phyloP scores from a whole-genome alignment of 169 alveolate species.

The Plasmodium ovale region DNA sequence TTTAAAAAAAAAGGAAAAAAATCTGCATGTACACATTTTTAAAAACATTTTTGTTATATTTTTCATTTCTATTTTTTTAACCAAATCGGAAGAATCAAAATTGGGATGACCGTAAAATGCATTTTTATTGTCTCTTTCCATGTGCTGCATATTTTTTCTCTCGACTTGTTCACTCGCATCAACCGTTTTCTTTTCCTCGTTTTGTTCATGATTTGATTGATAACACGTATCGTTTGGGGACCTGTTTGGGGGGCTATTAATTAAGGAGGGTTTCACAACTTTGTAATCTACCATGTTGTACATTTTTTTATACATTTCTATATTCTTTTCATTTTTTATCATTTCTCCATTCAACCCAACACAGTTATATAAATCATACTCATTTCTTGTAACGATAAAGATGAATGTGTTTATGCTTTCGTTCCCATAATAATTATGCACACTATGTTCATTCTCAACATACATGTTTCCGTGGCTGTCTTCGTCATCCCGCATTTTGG shows the following conservation, averaged over 20 bases:
- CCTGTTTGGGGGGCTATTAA: background rate
- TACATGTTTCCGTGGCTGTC: constrained; percentile 2
- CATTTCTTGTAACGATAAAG: constrained; percentile 61
- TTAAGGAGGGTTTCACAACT: background rate
- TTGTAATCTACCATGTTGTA: constrained; percentile 48
- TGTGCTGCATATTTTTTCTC: background rate
- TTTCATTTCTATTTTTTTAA: constrained; percentile 58
- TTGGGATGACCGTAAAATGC: background rate
- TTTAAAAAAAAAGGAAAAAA: constrained; percentile 66
- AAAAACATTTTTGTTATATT: constrained; percentile 46
- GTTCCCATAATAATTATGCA: constrained; percentile 60
- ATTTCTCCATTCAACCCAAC: constrained; percentile 76
- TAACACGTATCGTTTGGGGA: background rate
- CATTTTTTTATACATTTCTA: constrained; percentile 50
- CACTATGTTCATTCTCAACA: constrained; percentile 23
- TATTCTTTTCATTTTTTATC: constrained; percentile 63
- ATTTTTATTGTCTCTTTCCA: background rate
- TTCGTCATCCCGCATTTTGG: background rate
- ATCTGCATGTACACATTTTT: constrained; percentile 46
- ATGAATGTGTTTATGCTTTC: constrained; percentile 57
- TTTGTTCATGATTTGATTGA: background rate
- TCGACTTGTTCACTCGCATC: background rate
- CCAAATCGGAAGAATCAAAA: background rate
- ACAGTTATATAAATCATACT: constrained; percentile 43
- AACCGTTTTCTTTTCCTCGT: background rate